Base-by-base conservation (phyloP, 495 filamentous ascomycete species). In the Penicillium coffeae region DNA sequence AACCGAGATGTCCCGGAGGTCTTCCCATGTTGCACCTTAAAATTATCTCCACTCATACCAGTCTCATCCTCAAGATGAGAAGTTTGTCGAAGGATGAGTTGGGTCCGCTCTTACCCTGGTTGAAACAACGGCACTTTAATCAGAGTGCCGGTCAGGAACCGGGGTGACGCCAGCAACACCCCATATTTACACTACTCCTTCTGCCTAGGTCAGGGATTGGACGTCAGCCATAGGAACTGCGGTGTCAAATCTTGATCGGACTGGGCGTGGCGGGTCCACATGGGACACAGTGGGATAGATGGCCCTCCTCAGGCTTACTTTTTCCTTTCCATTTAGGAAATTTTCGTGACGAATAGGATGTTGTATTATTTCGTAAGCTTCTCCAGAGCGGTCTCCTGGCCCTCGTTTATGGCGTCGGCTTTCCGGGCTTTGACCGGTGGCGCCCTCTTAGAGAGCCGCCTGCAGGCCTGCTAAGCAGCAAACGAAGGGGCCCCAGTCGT, bases 231-330 rank as follows among this genome's bases (percentile, higher is more conserved):
- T 8, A 22, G 41, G 20, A 25, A 45, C 30, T 45, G 32, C 39
- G 45, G 43, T 57, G 49, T 42, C 54, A 45, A 47, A 52, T 39
- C 21, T 19, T 38, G 41, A 48, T 56, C 49, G 41, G 39, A 56
- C 21, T 52, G 45, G 49, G 48, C 43, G 19, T 22, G 34, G 43
- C 15, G n/a, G 30, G 25, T 19, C 25, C 25, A 30, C 25, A 30
- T 30, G 25, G 25, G 10, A 30, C 10, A 30, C 4, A 30, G 25
- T 30, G 25, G 25, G 25, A 30, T 4, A 5, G 25, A 30, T 4
- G 25, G 25, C 25, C 25, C n/a, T n/a, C n/a, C n/a, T n/a, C n/a
- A n/a, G n/a, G n/a, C n/a, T n/a, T n/a, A n/a, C n/a, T n/a, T n/a
- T 30, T 30, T 30, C 25, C 5, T 5, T 30, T 10, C 25, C 25